Percentiles rank a stretch among this genome's conserved stretches.
These are phyloP conservation scores for Papiliotrema flavescens DNA, from an alignment of 1,284 basidiomycete species.

Conservation along the genomic window DNA sequence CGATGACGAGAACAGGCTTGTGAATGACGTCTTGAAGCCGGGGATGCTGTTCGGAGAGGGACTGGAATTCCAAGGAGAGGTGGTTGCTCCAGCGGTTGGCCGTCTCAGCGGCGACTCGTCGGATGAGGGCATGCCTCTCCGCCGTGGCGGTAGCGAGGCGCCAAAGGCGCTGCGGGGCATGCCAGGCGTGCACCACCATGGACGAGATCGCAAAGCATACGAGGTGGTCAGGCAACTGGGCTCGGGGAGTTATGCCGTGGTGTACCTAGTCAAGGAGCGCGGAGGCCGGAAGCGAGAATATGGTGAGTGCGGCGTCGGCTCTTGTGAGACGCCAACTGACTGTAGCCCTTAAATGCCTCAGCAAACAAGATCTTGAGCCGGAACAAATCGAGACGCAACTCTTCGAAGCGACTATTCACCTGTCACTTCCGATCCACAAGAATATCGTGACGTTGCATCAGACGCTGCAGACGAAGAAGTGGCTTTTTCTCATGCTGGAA, in stretches of 20 bases:
- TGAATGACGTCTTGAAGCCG: constrained; percentile 32
- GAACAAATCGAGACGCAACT: constrained; percentile 82
- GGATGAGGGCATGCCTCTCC: constrained; percentile 31
- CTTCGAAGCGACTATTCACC: constrained; percentile 92
- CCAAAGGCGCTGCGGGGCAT: constrained; percentile 18
- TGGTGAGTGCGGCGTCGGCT: constrained; percentile 30
- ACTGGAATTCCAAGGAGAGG: constrained; percentile 43
- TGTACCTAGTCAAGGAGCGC: constrained; percentile 89
- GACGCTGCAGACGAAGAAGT: constrained; percentile 74
- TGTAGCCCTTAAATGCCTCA: constrained; percentile 86
- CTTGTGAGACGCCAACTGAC: background rate
- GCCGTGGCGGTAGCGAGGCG: constrained; percentile 41
- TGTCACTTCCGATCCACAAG: constrained; percentile 82
- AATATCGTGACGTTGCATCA: constrained; percentile 95
- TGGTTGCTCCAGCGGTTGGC: constrained; percentile 41
- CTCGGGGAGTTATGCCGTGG: constrained; percentile 85
- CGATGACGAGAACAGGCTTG: constrained; percentile 15
- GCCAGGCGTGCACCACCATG: constrained; percentile 1
- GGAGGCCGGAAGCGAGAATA: constrained; percentile 77
- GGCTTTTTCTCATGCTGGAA: constrained; percentile 77
- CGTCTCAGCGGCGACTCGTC: constrained; percentile 17
- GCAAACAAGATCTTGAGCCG: constrained; percentile 83
- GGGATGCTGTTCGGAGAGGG: constrained; percentile 48
- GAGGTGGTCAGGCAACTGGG: constrained; percentile 81
- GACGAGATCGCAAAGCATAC: constrained; percentile 51